A percentile compares a stretch with the other conserved stretches of the same genome.
phyloP scores from a whole-genome alignment of 176 grass and related monocot genomes.

The Calamus simplicifolius region DNA sequence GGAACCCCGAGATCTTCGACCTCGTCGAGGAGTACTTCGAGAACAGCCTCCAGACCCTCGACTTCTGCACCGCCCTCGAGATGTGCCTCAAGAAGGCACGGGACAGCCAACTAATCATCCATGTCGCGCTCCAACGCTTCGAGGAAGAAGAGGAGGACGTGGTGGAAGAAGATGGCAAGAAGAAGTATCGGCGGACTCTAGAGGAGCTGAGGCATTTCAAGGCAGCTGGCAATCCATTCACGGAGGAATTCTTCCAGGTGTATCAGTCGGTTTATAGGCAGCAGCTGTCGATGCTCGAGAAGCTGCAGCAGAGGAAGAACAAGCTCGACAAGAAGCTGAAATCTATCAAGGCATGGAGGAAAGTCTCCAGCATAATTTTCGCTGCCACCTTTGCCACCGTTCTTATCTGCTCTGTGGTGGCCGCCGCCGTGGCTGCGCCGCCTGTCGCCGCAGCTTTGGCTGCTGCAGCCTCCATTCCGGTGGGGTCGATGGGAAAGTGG shows the following conservation, averaged over 20 bases:
- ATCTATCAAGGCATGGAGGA: slow-evolving; percentile 8
- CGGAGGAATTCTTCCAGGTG: slow-evolving; percentile 2
- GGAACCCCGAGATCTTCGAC: slow-evolving; percentile 7
- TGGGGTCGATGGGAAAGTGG: slow-evolving; percentile 14
- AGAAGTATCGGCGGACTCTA: not conserved
- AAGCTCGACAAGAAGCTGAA: slow-evolving; percentile 11
- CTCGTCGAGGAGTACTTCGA: slow-evolving; percentile 13
- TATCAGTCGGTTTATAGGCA: not conserved
- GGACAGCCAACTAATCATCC: slow-evolving; percentile 3
- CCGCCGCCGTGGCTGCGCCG: slow-evolving; percentile 2
- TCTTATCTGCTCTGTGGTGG: slow-evolving; percentile 5
- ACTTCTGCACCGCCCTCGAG: slow-evolving; percentile 9
- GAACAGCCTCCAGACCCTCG: slow-evolving; percentile 11
- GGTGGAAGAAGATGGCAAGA: not conserved
- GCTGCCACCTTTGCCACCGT: slow-evolving; percentile 1
- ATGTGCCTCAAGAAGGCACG: slow-evolving; percentile 10
- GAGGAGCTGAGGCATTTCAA: slow-evolving; percentile 13
- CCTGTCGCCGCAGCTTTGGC: slow-evolving; percentile 5
- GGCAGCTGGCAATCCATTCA: slow-evolving; percentile 11
- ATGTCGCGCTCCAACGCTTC: slow-evolving; percentile 9
- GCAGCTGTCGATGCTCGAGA: slow-evolving; percentile 5
- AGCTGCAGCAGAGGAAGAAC: slow-evolving; percentile 3
- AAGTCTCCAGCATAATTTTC: slow-evolving; percentile 9
- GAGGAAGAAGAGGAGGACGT: slow-evolving; percentile 1
- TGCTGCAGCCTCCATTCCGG: not conserved